Evolutionary conservation across 1,139 yeast species (phyloP).

Genomic region (Kluyveromyces sp.): DNA sequence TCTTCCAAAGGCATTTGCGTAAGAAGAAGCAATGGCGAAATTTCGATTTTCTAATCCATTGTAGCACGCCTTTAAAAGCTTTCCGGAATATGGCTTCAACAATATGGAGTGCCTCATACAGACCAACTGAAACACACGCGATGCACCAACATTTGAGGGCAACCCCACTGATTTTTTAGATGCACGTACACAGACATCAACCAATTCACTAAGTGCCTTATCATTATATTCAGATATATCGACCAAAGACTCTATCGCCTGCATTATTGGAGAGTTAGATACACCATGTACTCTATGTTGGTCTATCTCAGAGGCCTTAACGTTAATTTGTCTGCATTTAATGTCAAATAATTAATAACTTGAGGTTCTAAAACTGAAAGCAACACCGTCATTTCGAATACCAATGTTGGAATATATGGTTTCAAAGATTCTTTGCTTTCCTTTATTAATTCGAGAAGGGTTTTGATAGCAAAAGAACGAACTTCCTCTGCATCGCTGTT

Average conservation of each 20-base stretch:
- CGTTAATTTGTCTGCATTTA: conserved; percentile 86
- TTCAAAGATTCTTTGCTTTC: conserved; percentile 53
- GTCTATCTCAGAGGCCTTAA: conserved; percentile 67
- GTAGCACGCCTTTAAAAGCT: conserved; percentile 48
- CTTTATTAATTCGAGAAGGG: conserved; percentile 61
- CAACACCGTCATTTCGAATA: conserved; percentile 60
- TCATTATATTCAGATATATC: conserved; percentile 44
- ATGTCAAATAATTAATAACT: conserved; percentile 71
- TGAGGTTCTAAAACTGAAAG: conserved; percentile 92
- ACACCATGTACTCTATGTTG: conserved; percentile 67
- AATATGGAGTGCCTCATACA: conserved; percentile 50
- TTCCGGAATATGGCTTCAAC: conserved; percentile 54
- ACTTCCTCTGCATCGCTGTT: conserved; percentile 85
- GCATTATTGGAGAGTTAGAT: conserved; percentile 83
- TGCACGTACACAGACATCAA: conserved; percentile 38
- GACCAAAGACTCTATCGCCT: conserved; percentile 66
- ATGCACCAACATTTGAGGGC: conserved; percentile 85
- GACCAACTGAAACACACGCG: conserved; percentile 64
- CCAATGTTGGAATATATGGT: conserved; percentile 60
- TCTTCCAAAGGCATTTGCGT: conserved; percentile 77
- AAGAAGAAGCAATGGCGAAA: conserved; percentile 64
- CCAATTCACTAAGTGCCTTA: conserved; percentile 43
- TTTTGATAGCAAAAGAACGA: conserved; percentile 63
- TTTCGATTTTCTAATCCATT: conserved; percentile 64
- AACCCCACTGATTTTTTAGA: conserved; percentile 72